Base-by-base conservation (phyloP, 495 filamentous ascomycete genomes). In the Podospora pseudoanserina region DNA sequence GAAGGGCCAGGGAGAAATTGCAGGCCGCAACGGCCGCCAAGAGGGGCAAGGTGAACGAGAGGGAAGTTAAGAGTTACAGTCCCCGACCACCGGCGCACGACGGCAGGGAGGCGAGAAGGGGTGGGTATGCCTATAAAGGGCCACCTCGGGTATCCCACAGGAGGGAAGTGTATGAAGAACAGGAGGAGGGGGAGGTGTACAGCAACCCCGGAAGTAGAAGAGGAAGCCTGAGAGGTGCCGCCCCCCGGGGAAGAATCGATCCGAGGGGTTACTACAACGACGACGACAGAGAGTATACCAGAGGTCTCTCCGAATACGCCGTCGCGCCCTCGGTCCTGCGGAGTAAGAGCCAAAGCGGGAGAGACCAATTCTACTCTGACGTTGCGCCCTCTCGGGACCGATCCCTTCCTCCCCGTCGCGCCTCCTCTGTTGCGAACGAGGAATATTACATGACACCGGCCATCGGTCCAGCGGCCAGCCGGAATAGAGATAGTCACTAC, bases 401-500 rank as follows among this genome's bases (percentile, higher is more conserved):
- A 49, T 13, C 39, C 39, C 39, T 49, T 13, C 39, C 39, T 49
- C 39, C 39, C 39, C 39, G 39, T 11, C 39, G 39, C 9, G 13
- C 39, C 39, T 49, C 39, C 39, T 49, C 39, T 49, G 9, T 13
- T 49, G 39, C 15, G 15, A 11, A 49, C 9, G 39, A 49, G 1
- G 39, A 49, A 13, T 49, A 49, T 16, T 49, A 49, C 39, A 49
- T 49, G 39, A 49, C 55, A 58, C 3, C 57, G 32, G 27, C 59
- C 44, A 23, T 15, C 19, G 26, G 19, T 20, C 26, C 49, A 64
- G 61, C 20, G 18, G 39, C 23, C 23, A 34, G 2, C 60, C 34
- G 11, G 1, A 58, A 44, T 6, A 58, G 58, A n/a, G 57, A 65
- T 4, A 23, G 20, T 6, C 70, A 73, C 55, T 71, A 69, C 62